Evolutionary conservation across 2,329 filamentous ascomycete species (phyloP), one percentile per base, ranked within the genome.

Genomic region (Peltaster fructicola): DNA sequence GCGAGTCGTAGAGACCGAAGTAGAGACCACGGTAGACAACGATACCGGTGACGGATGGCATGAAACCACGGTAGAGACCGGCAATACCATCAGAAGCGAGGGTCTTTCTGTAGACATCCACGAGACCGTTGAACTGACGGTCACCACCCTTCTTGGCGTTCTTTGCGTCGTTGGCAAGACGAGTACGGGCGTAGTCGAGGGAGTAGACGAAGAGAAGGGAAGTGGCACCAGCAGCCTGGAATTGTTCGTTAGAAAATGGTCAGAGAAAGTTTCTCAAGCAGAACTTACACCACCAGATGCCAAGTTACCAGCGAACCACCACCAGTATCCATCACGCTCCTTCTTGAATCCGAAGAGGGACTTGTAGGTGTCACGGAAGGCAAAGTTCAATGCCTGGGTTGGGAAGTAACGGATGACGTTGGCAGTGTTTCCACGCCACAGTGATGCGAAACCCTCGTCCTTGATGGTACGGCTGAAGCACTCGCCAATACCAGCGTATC

Each of bases 401-500:
- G 88, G 88, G 81, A 98, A 98, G 72, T 98, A 98, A 78, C 88
- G 88, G 73, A 98, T 92, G 63, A 98, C 88, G 77, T 98, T 98
- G 81, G 88, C 88, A 58, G 88, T 98, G 81, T 98, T 98, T 65
- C 88, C 88, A 74, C 88, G 75, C 88, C 88, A 98, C 52, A 98
- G 72, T 42, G 85, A 74, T 61, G 88, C 74, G 50, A 88, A 63
- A 79, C 88, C 88, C 72, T 98, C 88, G 42, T 78, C 68, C 52
- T 73, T 73, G 41, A 69, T 70, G 56, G 88, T 95, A 58, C 88
- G 80, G 52, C 65, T 66, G 77, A 98, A 98, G 72, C 88, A 95
- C 59, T 98, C 88, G 35, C 39, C 52, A 57, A 98, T 95, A 59
- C 88, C 88, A 51, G 65, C 63, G 73, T 93, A 98, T 65, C 85